Percentiles rank a stretch among this genome's conserved stretches.
Evolutionary conservation across 2,329 filamentous ascomycete genomes (phyloP).

Genomic region (Lecanicillium sp.): DNA sequence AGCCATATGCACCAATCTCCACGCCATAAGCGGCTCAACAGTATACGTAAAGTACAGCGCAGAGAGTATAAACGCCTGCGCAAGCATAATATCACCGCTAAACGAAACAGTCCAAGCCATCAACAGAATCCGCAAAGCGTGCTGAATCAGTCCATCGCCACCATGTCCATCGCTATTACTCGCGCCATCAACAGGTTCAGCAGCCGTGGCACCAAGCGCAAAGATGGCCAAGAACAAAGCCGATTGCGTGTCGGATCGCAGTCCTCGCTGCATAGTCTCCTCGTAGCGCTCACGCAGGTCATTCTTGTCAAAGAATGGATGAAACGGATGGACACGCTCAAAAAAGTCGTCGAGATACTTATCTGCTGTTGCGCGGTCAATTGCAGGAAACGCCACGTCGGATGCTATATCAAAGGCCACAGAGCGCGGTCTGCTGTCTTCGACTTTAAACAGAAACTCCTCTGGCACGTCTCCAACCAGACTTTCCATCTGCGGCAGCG

Average conservation of each 20-base stretch:
- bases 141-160: constrained; percentile 8
- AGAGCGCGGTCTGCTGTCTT: constrained; percentile 5
- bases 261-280: constrained; percentile 6
- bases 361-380: constrained; percentile 6
- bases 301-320: constrained; percentile 10
- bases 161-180: constrained; percentile 4
- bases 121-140: constrained; percentile 10
- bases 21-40: constrained; percentile 12
- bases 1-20: constrained; percentile 14
- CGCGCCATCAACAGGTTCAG: constrained; percentile 6
- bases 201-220: constrained; percentile 10
- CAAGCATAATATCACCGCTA: constrained; percentile 7
- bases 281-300: constrained; percentile 7
- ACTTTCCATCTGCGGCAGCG: constrained; percentile 10
- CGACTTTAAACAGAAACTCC: constrained; percentile 11
- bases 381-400: too few relatives aligned
- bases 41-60: constrained; percentile 13
- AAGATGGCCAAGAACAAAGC: constrained; percentile 11
- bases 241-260: constrained; percentile 7
- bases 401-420: neutral
- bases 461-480: constrained; percentile 4
- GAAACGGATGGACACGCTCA: constrained; percentile 9
- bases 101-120: constrained; percentile 11
- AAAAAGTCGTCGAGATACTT: constrained; percentile 9
- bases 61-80: constrained; percentile 11